A percentile compares a stretch with the other conserved stretches of the same genome.
Evolutionary conservation across 73 alveolate species (phyloP).

Genomic region (Paramecium octaurelia): DNA sequence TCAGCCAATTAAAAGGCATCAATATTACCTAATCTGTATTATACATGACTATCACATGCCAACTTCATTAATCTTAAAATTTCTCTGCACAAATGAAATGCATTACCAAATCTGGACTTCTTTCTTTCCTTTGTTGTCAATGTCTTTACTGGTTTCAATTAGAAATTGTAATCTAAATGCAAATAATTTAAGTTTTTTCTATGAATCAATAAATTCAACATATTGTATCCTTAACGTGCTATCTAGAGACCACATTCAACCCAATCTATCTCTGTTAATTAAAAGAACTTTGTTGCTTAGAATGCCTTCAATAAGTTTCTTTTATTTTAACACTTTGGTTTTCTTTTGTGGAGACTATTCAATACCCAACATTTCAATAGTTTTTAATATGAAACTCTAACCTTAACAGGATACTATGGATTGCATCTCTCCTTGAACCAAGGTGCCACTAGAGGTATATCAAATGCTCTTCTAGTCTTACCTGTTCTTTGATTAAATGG

Average conservation of each 20-base stretch:
- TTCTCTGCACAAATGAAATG: slow-evolving; percentile 99
- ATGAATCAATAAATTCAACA: slow-evolving; percentile 99
- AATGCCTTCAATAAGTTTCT: slow-evolving; percentile 97
- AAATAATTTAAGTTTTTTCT: slow-evolving; percentile 98
- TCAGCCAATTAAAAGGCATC: slow-evolving; percentile 99
- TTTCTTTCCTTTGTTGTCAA: slow-evolving; percentile 98
- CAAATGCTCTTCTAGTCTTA: slow-evolving; percentile 96
- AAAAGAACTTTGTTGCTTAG: slow-evolving; percentile 98
- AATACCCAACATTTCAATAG: slow-evolving; percentile 98
- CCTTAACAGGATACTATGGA: slow-evolving; percentile 98
- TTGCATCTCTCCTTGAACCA: slow-evolving; percentile 99
- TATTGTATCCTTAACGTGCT: slow-evolving; percentile 99
- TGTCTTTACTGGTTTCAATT: slow-evolving; percentile 99
- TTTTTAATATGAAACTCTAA: slow-evolving; percentile 98
- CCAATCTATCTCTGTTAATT: slow-evolving; percentile 99
- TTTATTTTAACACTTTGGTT: slow-evolving; percentile 95
- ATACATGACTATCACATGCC: slow-evolving; percentile 98
- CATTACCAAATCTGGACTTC: slow-evolving; percentile 99
- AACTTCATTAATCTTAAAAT: slow-evolving; percentile 97
- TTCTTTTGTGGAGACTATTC: slow-evolving; percentile 94
- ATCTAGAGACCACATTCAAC: slow-evolving; percentile 99
- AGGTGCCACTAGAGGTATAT: slow-evolving; percentile 96
- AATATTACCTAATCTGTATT: slow-evolving; percentile 98
- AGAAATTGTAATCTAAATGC: slow-evolving; percentile 99
- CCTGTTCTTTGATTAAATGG: slow-evolving; percentile 99